Conservation (phyloP, 2,329 filamentous ascomycete genomes). For the Colletotrichum trifolii region DNA sequence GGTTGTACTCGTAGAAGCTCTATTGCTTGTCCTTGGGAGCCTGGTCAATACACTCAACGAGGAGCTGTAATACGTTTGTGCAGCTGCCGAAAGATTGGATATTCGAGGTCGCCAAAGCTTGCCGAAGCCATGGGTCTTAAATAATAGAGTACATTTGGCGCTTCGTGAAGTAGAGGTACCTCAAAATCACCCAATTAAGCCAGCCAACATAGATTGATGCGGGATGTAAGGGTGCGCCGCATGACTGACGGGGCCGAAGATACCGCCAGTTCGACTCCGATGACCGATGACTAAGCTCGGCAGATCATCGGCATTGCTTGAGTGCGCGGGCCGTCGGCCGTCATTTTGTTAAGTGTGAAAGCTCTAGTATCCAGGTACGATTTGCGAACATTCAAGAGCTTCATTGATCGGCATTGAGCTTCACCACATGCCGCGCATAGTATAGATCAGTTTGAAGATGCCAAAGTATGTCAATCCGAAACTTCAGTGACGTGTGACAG, state of each 20-base stretch:
- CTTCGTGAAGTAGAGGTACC: no score
- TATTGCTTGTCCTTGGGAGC: no score
- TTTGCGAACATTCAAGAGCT: conserved; percentile 34
- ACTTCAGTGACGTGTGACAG: not conserved
- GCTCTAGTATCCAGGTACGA: conserved; percentile 24
- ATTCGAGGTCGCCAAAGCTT: no score
- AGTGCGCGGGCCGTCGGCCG: conserved; percentile 28
- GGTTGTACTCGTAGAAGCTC: no score
- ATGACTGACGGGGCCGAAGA: not conserved
- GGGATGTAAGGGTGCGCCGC: not conserved
- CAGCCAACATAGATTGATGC: not conserved
- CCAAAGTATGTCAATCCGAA: conserved; percentile 20
- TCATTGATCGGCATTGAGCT: conserved; percentile 29
- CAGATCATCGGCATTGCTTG: conserved; percentile 13
- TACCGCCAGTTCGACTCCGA: not conserved
- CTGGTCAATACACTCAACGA: no score
- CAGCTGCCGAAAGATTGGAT: no score
- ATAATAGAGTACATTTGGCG: no score
- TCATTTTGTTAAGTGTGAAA: conserved; percentile 21
- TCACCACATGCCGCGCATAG: conserved; percentile 31
- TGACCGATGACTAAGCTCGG: conserved; percentile 37
- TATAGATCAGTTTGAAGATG: conserved; percentile 23
- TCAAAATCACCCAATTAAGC: no score
- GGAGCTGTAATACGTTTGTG: no score
- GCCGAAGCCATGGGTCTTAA: no score